Conservation (phyloP, 1,284 basidiomycete genomes). For the Phlebopus sp. region DNA sequence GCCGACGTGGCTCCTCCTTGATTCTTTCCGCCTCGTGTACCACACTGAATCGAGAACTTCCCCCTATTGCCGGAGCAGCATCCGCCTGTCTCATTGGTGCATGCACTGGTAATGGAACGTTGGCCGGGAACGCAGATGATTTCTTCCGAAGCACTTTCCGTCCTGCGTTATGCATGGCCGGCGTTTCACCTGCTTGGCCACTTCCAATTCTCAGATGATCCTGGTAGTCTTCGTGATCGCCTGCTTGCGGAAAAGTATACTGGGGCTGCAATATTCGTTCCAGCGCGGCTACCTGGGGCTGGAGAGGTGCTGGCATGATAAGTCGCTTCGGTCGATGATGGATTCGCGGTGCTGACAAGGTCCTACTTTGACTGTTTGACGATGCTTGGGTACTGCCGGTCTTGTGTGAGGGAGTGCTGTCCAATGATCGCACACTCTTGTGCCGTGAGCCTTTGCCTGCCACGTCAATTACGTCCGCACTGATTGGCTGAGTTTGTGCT, state of each 20-base stretch:
- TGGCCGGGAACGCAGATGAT: conserved; percentile 23
- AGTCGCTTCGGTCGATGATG: conserved; percentile 57
- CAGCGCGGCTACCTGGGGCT: conserved; percentile 18
- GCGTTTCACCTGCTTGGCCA: conserved; percentile 6
- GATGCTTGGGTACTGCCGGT: conserved; percentile 4
- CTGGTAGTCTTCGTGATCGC: conserved; percentile 8
- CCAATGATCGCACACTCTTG: conserved; percentile 12
- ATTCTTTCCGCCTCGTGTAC: conserved; percentile 17
- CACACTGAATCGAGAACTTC: conserved; percentile 11
- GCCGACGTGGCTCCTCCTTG: conserved; percentile 28
- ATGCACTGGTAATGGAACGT: conserved; percentile 24
- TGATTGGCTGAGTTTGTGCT: conserved; percentile 5
- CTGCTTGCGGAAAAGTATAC: conserved; percentile 3
- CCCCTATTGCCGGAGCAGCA: conserved; percentile 7
- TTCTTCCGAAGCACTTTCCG: conserved; percentile 25
- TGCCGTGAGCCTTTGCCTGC: conserved; percentile 5
- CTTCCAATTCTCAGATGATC: conserved; percentile 6
- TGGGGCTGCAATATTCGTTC: conserved; percentile 2
- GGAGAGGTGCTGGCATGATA: conserved; percentile 65
- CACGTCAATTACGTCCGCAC: neutral
- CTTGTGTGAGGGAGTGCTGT: conserved; percentile 7
- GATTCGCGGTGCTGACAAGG: conserved; percentile 29
- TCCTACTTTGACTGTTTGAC: conserved; percentile 13
- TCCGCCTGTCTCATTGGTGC: conserved; percentile 14
- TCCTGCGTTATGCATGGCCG: conserved; percentile 12